Base-by-base conservation (phyloP, 371 early-diverging fungal species). In the Syncephalastrum contaminatum region DNA sequence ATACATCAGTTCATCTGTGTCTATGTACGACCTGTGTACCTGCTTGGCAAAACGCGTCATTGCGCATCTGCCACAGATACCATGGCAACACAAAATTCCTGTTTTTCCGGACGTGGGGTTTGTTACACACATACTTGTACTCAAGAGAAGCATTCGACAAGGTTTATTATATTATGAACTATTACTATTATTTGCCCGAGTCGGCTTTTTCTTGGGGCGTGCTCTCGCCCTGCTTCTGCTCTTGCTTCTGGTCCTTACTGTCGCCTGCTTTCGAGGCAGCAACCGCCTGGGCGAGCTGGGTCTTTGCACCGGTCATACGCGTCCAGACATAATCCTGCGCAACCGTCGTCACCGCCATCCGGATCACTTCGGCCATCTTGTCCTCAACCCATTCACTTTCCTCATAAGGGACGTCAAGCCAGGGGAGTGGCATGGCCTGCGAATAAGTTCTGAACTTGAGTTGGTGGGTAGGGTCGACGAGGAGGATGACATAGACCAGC, bases 291-390 rank as follows among this genome's bases (percentile, higher is more conserved):
- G 57, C 53, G 13, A 56, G 19, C 21, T 56, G 56, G 15, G 43
- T 51, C 24, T 54, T 55, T 7, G 55, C 67, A 48, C 76, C 73
- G 1, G 77, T 66, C 87, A 86, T 86, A 25, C 87, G 72, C 5
- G 82, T 82, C 78, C 78, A 85, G n/a, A 86, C 87, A 70, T 86
- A 86, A 54, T 86, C 85, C 53, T 85, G 85, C 7, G 85, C 87
- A 44, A 86, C 63, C 0, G 81, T 75, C 25, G 79, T 79, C 0
- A 84, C 85, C 4, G 83, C 74, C 63, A 80, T 58, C 27, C 78
- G 74, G 36, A 86, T 72, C 16, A 78, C 68, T 40, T 81, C 82
- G 1, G 77, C 80, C 74, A 86, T 78, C 48, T 84, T 75, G 48
- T 82, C 83, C 58, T 86, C 85, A 6, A 86, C 84, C 87, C 87